Evolutionary conservation across 768 basidiomycete species (phyloP).

Genomic region (Hericium erinaceus): DNA sequence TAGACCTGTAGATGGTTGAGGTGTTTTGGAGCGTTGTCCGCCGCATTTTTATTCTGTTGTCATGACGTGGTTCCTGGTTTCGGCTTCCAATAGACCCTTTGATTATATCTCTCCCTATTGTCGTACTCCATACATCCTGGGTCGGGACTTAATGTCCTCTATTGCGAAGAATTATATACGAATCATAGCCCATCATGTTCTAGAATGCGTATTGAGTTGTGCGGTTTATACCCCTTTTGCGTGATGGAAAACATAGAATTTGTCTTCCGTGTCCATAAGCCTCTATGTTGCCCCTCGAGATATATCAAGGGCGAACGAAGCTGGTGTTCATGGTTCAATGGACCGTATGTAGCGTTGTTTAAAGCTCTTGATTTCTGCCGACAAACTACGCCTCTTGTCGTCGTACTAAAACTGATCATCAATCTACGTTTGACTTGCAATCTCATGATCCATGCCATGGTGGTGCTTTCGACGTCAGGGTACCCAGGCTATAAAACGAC

Average conservation of each 20-base stretch:
- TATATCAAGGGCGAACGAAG: neutral
- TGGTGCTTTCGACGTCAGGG: neutral
- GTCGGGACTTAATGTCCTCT: constrained; percentile 14
- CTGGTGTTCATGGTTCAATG: neutral
- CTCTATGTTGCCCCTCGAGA: neutral
- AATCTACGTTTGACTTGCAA: neutral
- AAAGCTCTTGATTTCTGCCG: no score
- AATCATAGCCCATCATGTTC: neutral
- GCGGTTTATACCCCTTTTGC: no score
- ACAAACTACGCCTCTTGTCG: neutral
- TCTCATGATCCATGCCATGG: neutral
- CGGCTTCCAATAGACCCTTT: constrained; percentile 24
- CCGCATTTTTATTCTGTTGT: constrained; percentile 22
- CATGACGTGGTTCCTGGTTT: constrained; percentile 17
- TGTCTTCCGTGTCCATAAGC: no score
- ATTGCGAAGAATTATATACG: neutral
- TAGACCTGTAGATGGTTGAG: constrained; percentile 12
- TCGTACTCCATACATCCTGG: constrained; percentile 13
- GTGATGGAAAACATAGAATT: no score
- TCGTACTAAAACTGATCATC: neutral
- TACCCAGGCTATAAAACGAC: neutral
- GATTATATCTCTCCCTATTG: constrained; percentile 21
- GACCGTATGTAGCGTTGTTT: neutral
- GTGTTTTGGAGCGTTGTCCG: constrained; percentile 13
- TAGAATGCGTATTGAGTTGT: neutral